phyloP scores from a whole-genome alignment of 2,329 filamentous ascomycete species.

The Cladorrhinum sp. region DNA sequence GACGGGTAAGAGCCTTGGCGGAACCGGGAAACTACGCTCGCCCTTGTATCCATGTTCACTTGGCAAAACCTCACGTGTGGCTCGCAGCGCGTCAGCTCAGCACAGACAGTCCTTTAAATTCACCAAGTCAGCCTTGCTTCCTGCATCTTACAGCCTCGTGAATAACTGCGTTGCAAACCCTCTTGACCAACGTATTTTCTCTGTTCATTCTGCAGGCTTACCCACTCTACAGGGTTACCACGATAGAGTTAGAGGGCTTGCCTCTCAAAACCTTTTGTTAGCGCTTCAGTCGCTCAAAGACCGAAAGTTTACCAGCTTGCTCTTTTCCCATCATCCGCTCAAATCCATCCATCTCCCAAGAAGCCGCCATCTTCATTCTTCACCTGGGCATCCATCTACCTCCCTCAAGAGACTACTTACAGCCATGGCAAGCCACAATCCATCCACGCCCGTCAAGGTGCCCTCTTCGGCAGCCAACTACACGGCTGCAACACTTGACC shows the following conservation, averaged over 20 bases:
- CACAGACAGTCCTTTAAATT: not conserved
- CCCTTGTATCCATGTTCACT: not conserved
- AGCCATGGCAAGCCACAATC: conserved; percentile 29
- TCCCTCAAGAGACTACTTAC: too few relatives aligned
- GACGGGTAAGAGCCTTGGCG: not conserved
- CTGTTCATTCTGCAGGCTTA: not conserved
- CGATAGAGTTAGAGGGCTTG: not conserved
- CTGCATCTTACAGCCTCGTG: conserved; percentile 10
- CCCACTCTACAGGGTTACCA: not conserved
- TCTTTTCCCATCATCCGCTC: too few relatives aligned
- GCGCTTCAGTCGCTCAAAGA: too few relatives aligned
- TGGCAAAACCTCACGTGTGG: conserved; percentile 7
- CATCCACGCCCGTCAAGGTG: conserved; percentile 59
- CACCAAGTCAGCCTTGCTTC: conserved; percentile 12
- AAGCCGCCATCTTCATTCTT: not conserved
- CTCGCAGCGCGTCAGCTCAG: not conserved
- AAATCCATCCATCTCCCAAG: too few relatives aligned
- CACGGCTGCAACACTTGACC: conserved; percentile 58
- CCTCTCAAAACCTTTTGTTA: too few relatives aligned
- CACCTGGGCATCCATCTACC: too few relatives aligned
- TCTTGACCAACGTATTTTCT: not conserved
- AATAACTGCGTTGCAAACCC: not conserved
- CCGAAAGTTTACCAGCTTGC: too few relatives aligned
- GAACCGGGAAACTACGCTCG: not conserved
- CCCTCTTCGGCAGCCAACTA: conserved; percentile 58